Evolutionary conservation across 2,329 filamentous ascomycete genomes (phyloP), one percentile per base, ranked within the genome.

Genomic region (Lasiodiplodia hormozganensis): DNA sequence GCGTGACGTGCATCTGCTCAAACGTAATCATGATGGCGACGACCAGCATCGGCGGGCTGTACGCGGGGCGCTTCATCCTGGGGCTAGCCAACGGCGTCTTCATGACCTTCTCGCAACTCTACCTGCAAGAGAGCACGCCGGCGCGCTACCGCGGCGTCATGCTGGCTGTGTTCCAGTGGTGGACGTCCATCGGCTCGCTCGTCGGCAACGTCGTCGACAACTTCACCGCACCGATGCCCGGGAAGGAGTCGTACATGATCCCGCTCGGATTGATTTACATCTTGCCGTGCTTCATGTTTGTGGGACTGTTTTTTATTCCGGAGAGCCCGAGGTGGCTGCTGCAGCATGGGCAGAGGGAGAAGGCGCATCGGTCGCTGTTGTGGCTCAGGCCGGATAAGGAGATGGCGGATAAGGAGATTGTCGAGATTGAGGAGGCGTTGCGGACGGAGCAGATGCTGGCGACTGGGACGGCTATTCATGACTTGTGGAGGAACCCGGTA

Each of bases 21-120:
- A 77, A 77, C 53, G 69, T 74, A 2, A 78, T 87, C 70, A 88
- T 88, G 86, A 88, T 88, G 85, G 79, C 82, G 1, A 87, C 85
- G 0, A 83, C 81, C 4, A 78, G 77, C 67, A 84, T 88, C 36
- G 83, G 81, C 4, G 85, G 82, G 0, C 80, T 89, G 3, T 88
- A 88, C 65, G 81, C 82, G 25, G 86, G 85, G 5, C 81, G 86
- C 12, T 77, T 88, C 5, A 74, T 88, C n/a, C 85, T 88, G 66
- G 87, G 86, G 3, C 70, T 88, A 23, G 84, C 85, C 7, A 77
- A 77, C 60, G 76, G 76, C 2, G 83, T 86, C 75, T 84, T 86
- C 74, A 86, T 87, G 85, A 87, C 85, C 3, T 87, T 84, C 71
- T 80, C 82, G 0, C 84, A 85, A 70, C 75, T 85, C 0, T 85